Conservation (phyloP, 305 asterid species). For the Salvia sclarea region DNA sequence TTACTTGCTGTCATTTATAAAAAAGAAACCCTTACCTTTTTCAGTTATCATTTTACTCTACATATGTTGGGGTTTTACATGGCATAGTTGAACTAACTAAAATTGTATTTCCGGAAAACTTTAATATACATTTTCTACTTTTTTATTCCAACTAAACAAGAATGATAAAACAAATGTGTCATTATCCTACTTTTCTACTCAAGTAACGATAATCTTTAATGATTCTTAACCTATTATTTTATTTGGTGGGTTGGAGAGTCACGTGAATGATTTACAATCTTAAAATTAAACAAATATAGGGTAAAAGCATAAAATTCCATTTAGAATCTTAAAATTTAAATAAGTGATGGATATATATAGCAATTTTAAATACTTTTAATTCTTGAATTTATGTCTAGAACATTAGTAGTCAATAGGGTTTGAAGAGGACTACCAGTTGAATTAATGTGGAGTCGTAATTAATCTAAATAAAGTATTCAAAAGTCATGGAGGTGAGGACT, state of each 20-base stretch:
- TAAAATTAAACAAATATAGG: background rate
- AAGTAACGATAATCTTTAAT: background rate
- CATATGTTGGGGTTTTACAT: background rate
- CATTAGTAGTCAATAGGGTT: background rate
- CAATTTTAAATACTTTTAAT: background rate
- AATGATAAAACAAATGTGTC: background rate
- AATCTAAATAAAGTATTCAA: conserved; percentile 1
- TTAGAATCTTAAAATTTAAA: background rate
- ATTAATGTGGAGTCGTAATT: background rate
- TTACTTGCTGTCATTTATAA: no score
- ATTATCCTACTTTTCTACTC: background rate
- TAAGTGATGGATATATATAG: background rate
- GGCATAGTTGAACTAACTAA: background rate
- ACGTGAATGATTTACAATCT: background rate
- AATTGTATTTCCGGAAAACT: background rate
- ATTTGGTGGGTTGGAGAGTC: background rate
- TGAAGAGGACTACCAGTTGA: background rate
- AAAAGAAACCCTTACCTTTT: background rate
- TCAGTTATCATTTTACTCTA: background rate
- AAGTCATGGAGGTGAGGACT: background rate
- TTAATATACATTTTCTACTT: no score
- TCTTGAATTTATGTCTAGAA: background rate
- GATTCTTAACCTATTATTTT: background rate
- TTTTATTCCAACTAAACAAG: background rate
- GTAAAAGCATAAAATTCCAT: background rate